A percentile compares a stretch with the other conserved stretches of the same genome.
Evolutionary conservation across 1,284 basidiomycete genomes (phyloP).

Genomic region (Porogramme epimiltina): DNA sequence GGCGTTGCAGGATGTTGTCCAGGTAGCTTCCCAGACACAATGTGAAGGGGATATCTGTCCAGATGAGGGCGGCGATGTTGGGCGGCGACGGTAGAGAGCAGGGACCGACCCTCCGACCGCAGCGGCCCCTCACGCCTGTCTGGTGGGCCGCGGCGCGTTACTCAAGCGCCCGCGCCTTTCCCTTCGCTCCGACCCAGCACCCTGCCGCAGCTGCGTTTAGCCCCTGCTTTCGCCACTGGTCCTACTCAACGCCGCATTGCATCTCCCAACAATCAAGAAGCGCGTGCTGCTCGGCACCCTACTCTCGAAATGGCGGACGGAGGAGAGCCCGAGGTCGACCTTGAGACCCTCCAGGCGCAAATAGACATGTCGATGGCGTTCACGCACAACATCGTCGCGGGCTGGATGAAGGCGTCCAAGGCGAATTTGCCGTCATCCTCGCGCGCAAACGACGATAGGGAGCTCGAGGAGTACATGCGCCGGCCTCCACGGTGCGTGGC

Average conservation of each 20-base stretch:
- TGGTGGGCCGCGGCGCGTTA: too few species aligned
- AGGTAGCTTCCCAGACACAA: not conserved
- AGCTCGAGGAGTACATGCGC: slow-evolving; percentile 65
- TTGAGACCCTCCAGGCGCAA: slow-evolving; percentile 70
- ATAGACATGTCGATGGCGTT: slow-evolving; percentile 79
- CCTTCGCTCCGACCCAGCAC: too few species aligned
- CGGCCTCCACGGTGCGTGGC: slow-evolving; percentile 66
- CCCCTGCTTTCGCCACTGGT: too few species aligned
- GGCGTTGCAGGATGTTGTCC: too few species aligned
- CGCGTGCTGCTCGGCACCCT: too few species aligned
- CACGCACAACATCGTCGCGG: slow-evolving; percentile 66
- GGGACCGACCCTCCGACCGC: not conserved
- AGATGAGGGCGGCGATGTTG: not conserved
- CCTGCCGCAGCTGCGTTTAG: too few species aligned
- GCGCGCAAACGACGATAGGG: slow-evolving; percentile 46
- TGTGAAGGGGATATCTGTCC: not conserved
- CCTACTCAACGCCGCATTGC: too few species aligned
- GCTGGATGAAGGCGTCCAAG: slow-evolving; percentile 65
- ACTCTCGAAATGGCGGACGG: slow-evolving; percentile 20
- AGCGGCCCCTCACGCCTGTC: too few species aligned
- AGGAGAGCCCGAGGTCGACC: slow-evolving; percentile 53
- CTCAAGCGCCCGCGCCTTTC: too few species aligned
- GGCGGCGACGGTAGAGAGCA: not conserved
- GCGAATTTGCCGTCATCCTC: slow-evolving; percentile 28
- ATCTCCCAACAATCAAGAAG: too few species aligned